Base-by-base conservation (phyloP, 1,284 basidiomycete species). In the Vanrija sp. region DNA sequence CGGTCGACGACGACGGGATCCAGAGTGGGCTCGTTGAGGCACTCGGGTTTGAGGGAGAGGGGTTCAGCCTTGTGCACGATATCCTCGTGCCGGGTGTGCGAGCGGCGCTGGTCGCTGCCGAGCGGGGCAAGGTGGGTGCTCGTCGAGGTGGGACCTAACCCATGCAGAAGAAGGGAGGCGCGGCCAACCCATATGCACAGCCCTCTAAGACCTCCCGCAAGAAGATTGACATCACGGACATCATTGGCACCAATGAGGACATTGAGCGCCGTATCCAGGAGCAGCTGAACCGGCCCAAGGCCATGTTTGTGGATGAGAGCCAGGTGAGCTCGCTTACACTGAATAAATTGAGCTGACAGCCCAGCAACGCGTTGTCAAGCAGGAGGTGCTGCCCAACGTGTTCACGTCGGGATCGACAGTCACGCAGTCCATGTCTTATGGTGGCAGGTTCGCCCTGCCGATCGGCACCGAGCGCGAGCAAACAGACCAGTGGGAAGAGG, bases 41-140 rank as follows among this genome's bases (percentile, higher is more conserved):
- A n/a, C 76, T 95, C 48, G 94, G 94, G 0, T 91, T 88, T 67
- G 90, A 95, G 60, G 83, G 89, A 28, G 73, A 75, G 19, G 76
- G 77, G 2, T 65, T 79, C 38, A 52, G 61, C 14, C 64, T 79
- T 6, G 71, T 79, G 7, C 71, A 76, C 47, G 65, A 67, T 28
- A 55, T 78, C 23, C 58, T 66, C 19, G 61, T 54, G 25, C 66
- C 65, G 1, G 72, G 68, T 19, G 67, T 60, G 19, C 64, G 72
- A 25, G 53, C 63, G 7, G 58, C 49, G 39, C 49, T 74, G 14
- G 42, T 61, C n/a, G 15, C 42, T 29, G 42, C 38, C 16, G 49
- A 53, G 42, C 49, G 52, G 14, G 51, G 56, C 12, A 48, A 55
- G 23, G 51, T 50, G 12, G 52, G 62, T 53, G 39, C 34, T 5